These are phyloP conservation scores for Globisporangium canariense DNA, from an alignment of 352 stramenopile genomes.

Conservation along the genomic window DNA sequence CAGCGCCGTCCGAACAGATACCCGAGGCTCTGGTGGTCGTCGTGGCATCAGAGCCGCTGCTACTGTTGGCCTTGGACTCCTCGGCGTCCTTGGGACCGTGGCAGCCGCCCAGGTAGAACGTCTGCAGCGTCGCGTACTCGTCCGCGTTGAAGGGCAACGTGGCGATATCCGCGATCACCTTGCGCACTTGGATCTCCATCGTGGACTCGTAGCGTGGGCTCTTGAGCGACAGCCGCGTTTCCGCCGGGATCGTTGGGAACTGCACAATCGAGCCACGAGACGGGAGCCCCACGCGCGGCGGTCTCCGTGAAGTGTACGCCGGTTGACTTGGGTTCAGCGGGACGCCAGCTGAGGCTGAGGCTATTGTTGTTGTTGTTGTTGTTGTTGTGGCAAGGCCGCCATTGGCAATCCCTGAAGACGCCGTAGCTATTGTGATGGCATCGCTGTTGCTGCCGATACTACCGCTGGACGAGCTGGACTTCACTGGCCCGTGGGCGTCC, in stretches of 20 bases:
- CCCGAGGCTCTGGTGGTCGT: background rate
- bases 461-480: constrained; percentile 42
- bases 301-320: constrained; percentile 10
- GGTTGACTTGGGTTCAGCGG: background rate
- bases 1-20: constrained; percentile 16
- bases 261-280: constrained; percentile 39
- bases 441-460: constrained; percentile 42
- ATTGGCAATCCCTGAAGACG: constrained; percentile 2
- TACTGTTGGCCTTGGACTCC: background rate
- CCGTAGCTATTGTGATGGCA: constrained; percentile 25
- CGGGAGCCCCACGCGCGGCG: constrained; percentile 38
- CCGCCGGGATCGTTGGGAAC: constrained; percentile 25
- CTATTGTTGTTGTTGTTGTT: constrained; percentile 19
- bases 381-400: constrained; percentile 25
- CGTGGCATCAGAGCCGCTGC: background rate
- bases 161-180: constrained; percentile 60
- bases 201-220: constrained; percentile 68
- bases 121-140: constrained; percentile 56
- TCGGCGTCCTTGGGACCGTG: constrained; percentile 27
- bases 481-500: constrained; percentile 30
- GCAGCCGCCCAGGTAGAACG: constrained; percentile 60
- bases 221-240: constrained; percentile 60
- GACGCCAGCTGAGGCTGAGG: too few species aligned
- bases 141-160: constrained; percentile 63
- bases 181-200: constrained; percentile 68